A percentile compares a stretch with the other conserved stretches of the same genome.
Evolutionary conservation across 169 alveolate genomes (phyloP).

Genomic region (Plasmodium adleri): DNA sequence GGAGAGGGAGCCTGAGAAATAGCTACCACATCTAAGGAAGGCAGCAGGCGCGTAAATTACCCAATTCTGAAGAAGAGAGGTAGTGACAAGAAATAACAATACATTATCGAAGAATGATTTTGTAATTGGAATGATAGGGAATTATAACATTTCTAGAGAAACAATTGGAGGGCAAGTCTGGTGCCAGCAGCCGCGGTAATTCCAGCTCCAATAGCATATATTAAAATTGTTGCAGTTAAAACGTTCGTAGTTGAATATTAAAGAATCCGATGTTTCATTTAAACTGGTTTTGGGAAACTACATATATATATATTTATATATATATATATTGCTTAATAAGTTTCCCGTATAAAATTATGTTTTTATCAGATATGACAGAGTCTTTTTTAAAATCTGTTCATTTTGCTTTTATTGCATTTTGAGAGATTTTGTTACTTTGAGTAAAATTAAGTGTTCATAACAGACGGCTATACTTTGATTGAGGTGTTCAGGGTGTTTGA

Average conservation of each 20-base stretch:
- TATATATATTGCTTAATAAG: too few relatives aligned
- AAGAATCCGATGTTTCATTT: conserved; percentile 9
- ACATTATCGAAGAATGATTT: conserved; percentile 83
- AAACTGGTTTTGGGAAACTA: too few relatives aligned
- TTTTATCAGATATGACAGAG: too few relatives aligned
- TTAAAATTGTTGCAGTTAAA: conserved; percentile 93
- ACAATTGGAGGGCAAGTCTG: conserved; percentile 95
- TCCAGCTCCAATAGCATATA: conserved; percentile 95
- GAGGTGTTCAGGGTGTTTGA: conserved; percentile 75
- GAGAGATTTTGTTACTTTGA: neutral
- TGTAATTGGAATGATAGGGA: conserved; percentile 93
- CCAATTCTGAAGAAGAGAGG: conserved; percentile 96
- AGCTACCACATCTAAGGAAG: conserved; percentile 97
- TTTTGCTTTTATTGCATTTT: too few relatives aligned
- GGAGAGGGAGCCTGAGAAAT: conserved; percentile 97
- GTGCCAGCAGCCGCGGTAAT: conserved; percentile 97
- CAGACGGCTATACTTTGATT: too few relatives aligned
- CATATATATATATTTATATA: too few relatives aligned
- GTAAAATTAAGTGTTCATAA: too few relatives aligned
- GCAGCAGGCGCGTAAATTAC: conserved; percentile 97
- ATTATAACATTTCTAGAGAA: conserved; percentile 81
- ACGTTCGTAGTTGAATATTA: conserved; percentile 90
- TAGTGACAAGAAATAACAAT: conserved; percentile 94
- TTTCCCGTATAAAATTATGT: too few relatives aligned
- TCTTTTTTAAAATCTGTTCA: too few relatives aligned